Conservation (phyloP, 1,139 yeast species). For the Zygosaccharomyces sapae region DNA sequence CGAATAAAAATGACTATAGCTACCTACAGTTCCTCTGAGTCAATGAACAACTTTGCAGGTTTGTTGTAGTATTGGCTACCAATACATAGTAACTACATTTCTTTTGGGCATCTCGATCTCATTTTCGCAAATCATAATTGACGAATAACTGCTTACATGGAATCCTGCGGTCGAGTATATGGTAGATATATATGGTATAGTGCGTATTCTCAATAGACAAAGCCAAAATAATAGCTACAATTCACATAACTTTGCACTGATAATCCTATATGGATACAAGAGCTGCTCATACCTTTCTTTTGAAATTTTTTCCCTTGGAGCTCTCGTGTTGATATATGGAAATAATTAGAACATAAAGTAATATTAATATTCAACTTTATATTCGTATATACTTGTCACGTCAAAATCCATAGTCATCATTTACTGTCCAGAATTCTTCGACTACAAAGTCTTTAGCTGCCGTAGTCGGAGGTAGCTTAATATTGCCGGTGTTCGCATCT, state of each 20-base stretch:
- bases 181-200: background rate
- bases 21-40: slow-evolving; percentile 9
- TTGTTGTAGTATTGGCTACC: background rate
- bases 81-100: background rate
- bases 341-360: background rate
- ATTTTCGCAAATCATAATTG: background rate
- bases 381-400: slow-evolving; percentile 23
- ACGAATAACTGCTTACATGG: background rate
- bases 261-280: background rate
- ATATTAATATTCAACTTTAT: background rate
- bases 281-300: background rate
- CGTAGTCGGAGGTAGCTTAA: slow-evolving; percentile 7
- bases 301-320: background rate
- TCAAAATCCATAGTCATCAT: slow-evolving; percentile 44
- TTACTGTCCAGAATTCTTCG: slow-evolving; percentile 44
- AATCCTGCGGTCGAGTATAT: background rate
- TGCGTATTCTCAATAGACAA: background rate
- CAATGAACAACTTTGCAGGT: background rate
- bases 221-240: no score
- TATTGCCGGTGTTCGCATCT: background rate
- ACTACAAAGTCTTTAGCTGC: slow-evolving; percentile 23
- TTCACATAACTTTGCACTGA: no score
- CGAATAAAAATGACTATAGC: slow-evolving; percentile 1
- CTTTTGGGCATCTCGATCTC: background rate
- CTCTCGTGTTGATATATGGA: no score